These are phyloP conservation scores for Russula virescens DNA, from an alignment of 768 basidiomycete genomes.

Conservation along the genomic window DNA sequence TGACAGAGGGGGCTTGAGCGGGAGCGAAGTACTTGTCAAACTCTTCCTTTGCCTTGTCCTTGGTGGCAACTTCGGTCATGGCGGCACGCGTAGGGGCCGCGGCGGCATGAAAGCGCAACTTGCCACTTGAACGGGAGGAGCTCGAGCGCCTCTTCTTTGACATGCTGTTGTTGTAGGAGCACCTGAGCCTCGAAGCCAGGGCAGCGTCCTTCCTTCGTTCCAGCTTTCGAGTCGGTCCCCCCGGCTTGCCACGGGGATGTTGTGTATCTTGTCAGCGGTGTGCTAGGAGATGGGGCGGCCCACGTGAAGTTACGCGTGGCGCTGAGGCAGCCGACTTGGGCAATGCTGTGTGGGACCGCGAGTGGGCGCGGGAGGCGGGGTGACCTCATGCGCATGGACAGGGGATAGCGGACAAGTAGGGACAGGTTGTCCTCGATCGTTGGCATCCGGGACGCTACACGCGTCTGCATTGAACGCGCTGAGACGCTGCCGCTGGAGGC, in stretches of 20 bases:
- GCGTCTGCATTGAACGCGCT: conserved; percentile 29
- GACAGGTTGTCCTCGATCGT: conserved; percentile 54
- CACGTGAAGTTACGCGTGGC: conserved; percentile 71
- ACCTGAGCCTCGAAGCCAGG: conserved; percentile 26
- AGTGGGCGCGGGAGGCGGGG: conserved; percentile 57
- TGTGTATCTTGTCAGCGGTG: conserved; percentile 59
- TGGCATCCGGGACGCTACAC: conserved; percentile 25
- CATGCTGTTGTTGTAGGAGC: conserved; percentile 17
- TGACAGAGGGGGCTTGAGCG: conserved; percentile 36
- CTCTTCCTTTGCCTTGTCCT: conserved; percentile 32
- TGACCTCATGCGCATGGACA: conserved; percentile 41
- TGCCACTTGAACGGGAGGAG: too few species aligned
- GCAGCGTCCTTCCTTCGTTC: conserved; percentile 42
- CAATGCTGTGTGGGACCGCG: conserved; percentile 43
- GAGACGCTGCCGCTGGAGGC: conserved; percentile 27
- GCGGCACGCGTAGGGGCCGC: conserved; percentile 24
- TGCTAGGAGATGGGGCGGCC: conserved; percentile 74
- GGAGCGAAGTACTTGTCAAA: conserved; percentile 60
- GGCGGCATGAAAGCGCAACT: conserved; percentile 22
- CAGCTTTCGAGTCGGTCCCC: conserved; percentile 52
- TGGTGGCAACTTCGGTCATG: too few species aligned
- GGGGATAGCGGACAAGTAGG: conserved; percentile 45
- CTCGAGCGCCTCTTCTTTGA: conserved; percentile 31
- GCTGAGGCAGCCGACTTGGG: conserved; percentile 73
- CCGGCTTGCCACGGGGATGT: conserved; percentile 65